These are phyloP conservation scores for Collybia sp. DNA, from an alignment of 768 basidiomycete genomes.

Conservation along the genomic window DNA sequence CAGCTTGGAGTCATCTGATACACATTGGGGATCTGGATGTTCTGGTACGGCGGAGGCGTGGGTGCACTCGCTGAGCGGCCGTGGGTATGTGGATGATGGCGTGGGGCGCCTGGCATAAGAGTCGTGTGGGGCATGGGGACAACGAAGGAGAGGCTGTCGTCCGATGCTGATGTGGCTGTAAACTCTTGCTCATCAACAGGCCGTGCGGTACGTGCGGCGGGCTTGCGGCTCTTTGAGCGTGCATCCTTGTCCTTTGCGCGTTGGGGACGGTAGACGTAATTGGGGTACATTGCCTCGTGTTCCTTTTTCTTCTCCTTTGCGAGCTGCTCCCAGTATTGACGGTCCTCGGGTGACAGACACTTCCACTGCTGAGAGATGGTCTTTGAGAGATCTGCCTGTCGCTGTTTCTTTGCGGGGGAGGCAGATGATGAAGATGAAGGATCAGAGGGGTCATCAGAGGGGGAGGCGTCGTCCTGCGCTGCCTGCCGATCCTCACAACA, in stretches of 20 bases:
- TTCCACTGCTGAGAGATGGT: conserved; percentile 83
- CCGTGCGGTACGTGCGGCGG: conserved; percentile 22
- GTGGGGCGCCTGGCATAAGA: conserved; percentile 8
- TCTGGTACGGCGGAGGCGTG: conserved; percentile 63
- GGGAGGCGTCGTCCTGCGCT: conserved; percentile 40
- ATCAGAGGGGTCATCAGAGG: too few relatives aligned
- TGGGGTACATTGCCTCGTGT: conserved; percentile 69
- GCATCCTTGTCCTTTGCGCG: conserved; percentile 54
- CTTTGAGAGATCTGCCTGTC: conserved; percentile 68
- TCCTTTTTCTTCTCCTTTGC: conserved; percentile 80
- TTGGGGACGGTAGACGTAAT: conserved; percentile 78
- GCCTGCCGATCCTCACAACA: conserved; percentile 70
- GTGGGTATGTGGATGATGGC: conserved; percentile 19
- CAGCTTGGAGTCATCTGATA: conserved; percentile 50
- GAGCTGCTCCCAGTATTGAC: conserved; percentile 68
- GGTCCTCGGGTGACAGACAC: conserved; percentile 57
- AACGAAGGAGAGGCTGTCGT: conserved; percentile 32
- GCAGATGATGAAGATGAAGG: conserved; percentile 9
- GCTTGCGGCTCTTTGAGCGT: conserved; percentile 39
- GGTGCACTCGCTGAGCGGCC: conserved; percentile 51
- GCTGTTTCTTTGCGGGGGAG: conserved; percentile 62
- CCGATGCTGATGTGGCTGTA: conserved; percentile 22
- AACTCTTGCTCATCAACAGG: conserved; percentile 30
- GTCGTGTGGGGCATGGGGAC: conserved; percentile 20
- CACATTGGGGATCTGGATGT: conserved; percentile 66